A percentile compares a stretch with the other conserved stretches of the same genome.
Conservation (phyloP, 352 stramenopile species). For the Thalassiosira ordinaria region DNA sequence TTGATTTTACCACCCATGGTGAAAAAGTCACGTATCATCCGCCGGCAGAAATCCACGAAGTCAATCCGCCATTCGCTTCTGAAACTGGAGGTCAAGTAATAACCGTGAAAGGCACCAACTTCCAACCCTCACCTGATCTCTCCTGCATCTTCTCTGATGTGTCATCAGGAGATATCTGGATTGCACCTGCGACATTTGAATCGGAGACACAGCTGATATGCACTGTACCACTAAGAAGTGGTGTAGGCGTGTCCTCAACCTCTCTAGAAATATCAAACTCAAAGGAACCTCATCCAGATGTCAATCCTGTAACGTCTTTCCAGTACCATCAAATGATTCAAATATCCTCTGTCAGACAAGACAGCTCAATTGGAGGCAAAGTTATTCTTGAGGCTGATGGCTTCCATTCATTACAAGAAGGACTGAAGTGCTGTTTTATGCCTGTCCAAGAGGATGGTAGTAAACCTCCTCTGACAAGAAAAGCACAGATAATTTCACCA, state of each 20-base stretch:
- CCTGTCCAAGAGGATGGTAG: background rate
- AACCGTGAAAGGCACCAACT: slow-evolving; percentile 29
- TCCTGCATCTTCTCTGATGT: slow-evolving; percentile 41
- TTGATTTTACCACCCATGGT: slow-evolving; percentile 20
- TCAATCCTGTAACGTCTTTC: slow-evolving; percentile 19
- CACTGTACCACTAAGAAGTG: slow-evolving; percentile 3
- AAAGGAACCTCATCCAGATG: background rate
- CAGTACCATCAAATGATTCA: background rate
- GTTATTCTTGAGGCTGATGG: background rate
- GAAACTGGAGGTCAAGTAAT: slow-evolving; percentile 15
- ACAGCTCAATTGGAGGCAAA: background rate
- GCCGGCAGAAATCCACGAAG: slow-evolving; percentile 31
- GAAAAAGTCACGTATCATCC: slow-evolving; percentile 21
- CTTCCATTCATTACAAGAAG: slow-evolving; percentile 6
- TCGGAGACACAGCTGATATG: slow-evolving; percentile 23
- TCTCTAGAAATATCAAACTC: slow-evolving; percentile 31
- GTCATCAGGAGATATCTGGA: slow-evolving; percentile 1
- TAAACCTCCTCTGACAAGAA: background rate
- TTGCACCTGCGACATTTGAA: slow-evolving; percentile 19
- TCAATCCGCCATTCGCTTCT: background rate
- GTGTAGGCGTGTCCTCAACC: background rate
- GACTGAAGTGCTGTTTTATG: slow-evolving; percentile 3
- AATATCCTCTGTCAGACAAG: background rate
- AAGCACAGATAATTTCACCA: slow-evolving; percentile 2
- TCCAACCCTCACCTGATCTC: slow-evolving; percentile 41